Percentiles rank a stretch among this genome's conserved stretches.
Conservation (phyloP, 2,329 filamentous ascomycete genomes). For the Fusarium tricinctum region DNA sequence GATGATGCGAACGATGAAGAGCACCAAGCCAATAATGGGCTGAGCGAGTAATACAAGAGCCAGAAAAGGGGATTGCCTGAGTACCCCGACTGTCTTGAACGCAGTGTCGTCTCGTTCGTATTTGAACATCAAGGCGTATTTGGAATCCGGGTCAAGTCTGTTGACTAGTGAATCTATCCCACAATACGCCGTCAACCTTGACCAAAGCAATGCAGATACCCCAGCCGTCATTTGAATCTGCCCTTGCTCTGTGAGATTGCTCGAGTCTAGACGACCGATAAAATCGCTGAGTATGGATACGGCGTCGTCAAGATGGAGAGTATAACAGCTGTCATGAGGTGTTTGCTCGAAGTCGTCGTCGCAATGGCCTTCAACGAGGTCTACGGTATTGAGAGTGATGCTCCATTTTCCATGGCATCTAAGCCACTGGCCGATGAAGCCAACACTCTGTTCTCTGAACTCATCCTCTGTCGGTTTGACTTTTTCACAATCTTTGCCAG, state of each 20-base stretch:
- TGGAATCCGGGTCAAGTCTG: accelerated
- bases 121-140: neutral
- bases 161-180: neutral
- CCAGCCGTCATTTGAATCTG: neutral
- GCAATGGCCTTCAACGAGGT: neutral
- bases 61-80: neutral
- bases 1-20: neutral
- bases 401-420: neutral
- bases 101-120: neutral
- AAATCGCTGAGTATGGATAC: neutral
- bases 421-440: neutral
- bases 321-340: accelerated
- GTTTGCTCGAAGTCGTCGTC: accelerated
- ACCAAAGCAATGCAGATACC: neutral
- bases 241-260: neutral
- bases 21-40: neutral
- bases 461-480: neutral
- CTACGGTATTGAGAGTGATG: neutral
- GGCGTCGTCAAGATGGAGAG: neutral
- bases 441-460: neutral
- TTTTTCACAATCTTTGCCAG: neutral
- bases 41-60: neutral
- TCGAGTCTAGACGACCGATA: neutral
- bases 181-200: neutral
- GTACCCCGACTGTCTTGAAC: neutral